Percentiles rank a stretch among this genome's conserved stretches.
phyloP scores from a whole-genome alignment of 176 grass and related monocot genomes.

The Aegilops umbellulata region DNA sequence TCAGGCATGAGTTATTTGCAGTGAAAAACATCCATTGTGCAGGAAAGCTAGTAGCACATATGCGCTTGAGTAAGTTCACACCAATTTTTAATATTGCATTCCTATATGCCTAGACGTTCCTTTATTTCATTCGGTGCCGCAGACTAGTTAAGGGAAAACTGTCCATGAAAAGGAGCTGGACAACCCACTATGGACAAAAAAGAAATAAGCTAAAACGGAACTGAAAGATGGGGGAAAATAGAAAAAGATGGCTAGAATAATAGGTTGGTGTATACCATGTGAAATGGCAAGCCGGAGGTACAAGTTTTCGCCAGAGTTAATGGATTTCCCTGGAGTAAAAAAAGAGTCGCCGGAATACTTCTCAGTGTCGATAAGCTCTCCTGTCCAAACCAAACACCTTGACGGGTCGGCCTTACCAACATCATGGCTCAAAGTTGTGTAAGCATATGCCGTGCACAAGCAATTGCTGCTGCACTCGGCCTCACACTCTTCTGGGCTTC shows the following conservation, averaged over 20 bases:
- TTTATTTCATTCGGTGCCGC: no score
- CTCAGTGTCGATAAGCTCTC: neutral
- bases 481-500: neutral
- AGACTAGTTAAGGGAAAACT: no score
- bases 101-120: no score
- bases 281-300: neutral
- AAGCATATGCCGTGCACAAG: neutral
- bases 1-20: no score
- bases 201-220: no score
- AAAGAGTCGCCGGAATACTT: neutral
- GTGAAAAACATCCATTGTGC: no score
- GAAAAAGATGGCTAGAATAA: neutral
- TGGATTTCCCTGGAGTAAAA: constrained; percentile 12
- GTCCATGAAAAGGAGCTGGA: no score
- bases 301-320: neutral
- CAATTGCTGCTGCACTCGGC: neutral
- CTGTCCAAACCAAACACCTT: neutral
- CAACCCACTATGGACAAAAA: no score
- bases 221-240: no score
- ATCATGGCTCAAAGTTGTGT: neutral
- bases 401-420: neutral
- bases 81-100: no score
- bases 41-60: no score
- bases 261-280: neutral
- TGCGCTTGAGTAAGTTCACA: no score